Evolutionary conservation across 768 basidiomycete genomes (phyloP), one percentile per base, ranked within the genome.

Genomic region (Trametes cubensis): DNA sequence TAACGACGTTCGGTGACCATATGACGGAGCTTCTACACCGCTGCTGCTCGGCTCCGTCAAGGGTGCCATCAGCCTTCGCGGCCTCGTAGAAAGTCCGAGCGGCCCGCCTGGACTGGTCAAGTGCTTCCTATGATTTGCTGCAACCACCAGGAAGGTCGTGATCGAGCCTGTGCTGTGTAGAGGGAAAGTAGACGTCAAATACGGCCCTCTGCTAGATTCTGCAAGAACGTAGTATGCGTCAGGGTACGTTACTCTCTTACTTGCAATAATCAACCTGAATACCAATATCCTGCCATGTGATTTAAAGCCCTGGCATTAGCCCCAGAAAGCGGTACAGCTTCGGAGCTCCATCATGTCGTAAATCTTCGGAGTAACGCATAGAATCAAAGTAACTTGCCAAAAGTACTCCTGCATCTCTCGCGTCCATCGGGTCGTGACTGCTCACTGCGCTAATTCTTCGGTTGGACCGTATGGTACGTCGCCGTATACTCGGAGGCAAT

Each of bases 401-500:
- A 50, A 28, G 46, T 34, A 50, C 55, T 55, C 49, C 30, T 30
- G 15, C 15, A n/a, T 14, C 42, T 62, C 55, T 46, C 61, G 55
- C 55, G 61, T 44, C 15, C 13, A n/a, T 20, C n/a, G 48, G 11
- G 18, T 47, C 50, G 56, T 58, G 56, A 63, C 62, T 21, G 52
- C 39, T 54, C 44, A 23, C 4, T 38, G 42, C 63, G 63, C 63
- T 21, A 17, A 60, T 64, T 40, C 63, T 25, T 64, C 63, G 63
- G 63, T 30, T 21, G 38, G 25, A 50, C 48, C 40, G 13, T 46
- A 48, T 41, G 30, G 41, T 41, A 25, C 17, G 26, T 55, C 63
- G 63, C 63, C 13, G 48, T 39, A 56, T 56, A 44, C 55, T 60
- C 63, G 63, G 63, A 39, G 58, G 48, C 58, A 64, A 60, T 64